These are phyloP conservation scores for Warburgia ugandensis DNA, from an alignment of 164 flowering plant species.

Conservation along the genomic window DNA sequence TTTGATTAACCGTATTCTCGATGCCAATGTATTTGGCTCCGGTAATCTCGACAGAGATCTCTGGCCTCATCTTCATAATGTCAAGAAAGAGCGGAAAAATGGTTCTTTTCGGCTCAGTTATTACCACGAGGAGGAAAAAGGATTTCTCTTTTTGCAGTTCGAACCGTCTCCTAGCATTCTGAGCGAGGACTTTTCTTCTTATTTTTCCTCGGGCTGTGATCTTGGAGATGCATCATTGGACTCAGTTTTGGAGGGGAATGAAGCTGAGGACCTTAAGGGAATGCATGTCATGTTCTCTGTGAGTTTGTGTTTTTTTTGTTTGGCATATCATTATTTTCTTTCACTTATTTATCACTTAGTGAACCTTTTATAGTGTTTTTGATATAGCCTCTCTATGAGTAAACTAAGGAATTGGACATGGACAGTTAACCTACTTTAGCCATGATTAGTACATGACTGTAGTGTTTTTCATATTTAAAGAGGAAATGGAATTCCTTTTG, in stretches of 20 bases:
- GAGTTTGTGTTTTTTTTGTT: conserved; percentile 18
- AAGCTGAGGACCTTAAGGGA: conserved; percentile 66
- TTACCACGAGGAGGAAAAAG: conserved; percentile 52
- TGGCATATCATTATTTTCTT: too few relatives aligned
- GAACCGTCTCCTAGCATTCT: conserved; percentile 26
- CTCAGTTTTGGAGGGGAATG: conserved; percentile 42
- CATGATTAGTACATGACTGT: too few relatives aligned
- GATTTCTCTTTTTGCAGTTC: conserved; percentile 60
- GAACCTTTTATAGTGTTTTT: too few relatives aligned
- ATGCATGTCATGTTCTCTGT: conserved; percentile 83
- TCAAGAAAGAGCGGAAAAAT: conserved; percentile 14
- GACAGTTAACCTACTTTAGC: too few relatives aligned
- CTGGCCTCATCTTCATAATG: not conserved
- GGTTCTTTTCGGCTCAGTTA: conserved; percentile 48
- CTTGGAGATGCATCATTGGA: conserved; percentile 16
- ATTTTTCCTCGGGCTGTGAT: conserved; percentile 4
- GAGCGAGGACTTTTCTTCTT: conserved; percentile 14
- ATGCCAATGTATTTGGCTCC: conserved; percentile 65
- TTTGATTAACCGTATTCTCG: conserved; percentile 59
- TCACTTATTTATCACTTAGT: too few relatives aligned
- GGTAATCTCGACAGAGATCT: conserved; percentile 36
- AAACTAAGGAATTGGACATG: too few relatives aligned
- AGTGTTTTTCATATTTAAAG: too few relatives aligned
- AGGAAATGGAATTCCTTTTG: too few relatives aligned
- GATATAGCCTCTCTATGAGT: too few relatives aligned